phyloP scores from a whole-genome alignment of 192 early-diverging fungal species.

The Backusella sp. region DNA sequence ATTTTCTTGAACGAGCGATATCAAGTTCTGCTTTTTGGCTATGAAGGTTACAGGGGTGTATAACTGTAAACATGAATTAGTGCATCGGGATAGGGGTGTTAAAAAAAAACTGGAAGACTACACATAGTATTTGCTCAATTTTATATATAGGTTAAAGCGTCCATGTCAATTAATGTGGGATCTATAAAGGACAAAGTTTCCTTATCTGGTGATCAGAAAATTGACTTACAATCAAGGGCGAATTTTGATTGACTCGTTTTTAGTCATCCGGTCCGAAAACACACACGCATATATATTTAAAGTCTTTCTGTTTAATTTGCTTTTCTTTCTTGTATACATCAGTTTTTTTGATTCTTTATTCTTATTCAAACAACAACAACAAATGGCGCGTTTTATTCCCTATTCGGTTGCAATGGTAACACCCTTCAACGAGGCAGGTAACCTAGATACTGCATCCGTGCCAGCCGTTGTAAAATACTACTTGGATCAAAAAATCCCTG shows the following conservation, averaged over 20 bases:
- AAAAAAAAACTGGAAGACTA: too few species aligned
- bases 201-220: too few species aligned
- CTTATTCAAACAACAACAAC: background rate
- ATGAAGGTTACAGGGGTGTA: too few species aligned
- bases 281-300: background rate
- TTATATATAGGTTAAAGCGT: too few species aligned
- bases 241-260: background rate
- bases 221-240: background rate
- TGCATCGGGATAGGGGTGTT: too few species aligned
- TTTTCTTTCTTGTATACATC: background rate
- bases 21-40: too few species aligned
- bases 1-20: too few species aligned
- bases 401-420: slow-evolving; percentile 27
- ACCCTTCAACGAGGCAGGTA: slow-evolving; percentile 16
- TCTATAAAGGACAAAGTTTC: too few species aligned
- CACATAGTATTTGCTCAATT: too few species aligned
- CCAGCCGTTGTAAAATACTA: slow-evolving; percentile 23
- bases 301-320: background rate
- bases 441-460: slow-evolving; percentile 10
- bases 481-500: slow-evolving; percentile 6
- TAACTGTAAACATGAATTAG: too few species aligned
- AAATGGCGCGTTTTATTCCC: slow-evolving; percentile 16
- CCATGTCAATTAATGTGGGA: too few species aligned
- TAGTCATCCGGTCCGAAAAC: background rate
- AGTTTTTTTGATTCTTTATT: background rate